Percentiles rank a stretch among this genome's conserved stretches.
Conservation (phyloP, 441 rosid species). For the Erodium chrysanthum region DNA sequence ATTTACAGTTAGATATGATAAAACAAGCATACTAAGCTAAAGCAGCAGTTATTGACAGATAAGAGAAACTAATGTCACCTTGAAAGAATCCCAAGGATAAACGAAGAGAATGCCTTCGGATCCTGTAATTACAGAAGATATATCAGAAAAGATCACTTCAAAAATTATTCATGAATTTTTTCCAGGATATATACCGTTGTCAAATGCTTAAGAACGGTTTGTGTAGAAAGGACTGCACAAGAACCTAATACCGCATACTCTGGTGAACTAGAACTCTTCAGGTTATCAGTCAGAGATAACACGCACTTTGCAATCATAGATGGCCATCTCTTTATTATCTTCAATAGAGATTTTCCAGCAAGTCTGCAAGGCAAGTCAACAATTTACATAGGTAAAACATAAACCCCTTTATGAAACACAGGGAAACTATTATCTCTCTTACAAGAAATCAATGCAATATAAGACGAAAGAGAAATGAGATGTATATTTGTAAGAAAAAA, state of each 20-base stretch:
- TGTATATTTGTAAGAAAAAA: conserved; percentile 1
- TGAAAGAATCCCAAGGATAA: conserved; percentile 83
- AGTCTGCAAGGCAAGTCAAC: conserved; percentile 49
- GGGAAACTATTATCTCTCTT: background rate
- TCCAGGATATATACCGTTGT: conserved; percentile 49
- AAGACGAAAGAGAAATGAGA: background rate
- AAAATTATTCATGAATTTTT: conserved; percentile 20
- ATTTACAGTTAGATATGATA: background rate
- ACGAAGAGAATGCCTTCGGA: conserved; percentile 64
- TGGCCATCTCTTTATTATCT: conserved; percentile 97
- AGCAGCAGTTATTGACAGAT: conserved; percentile 3
- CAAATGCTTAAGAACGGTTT: conserved; percentile 91
- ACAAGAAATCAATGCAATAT: background rate
- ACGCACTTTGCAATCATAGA: conserved; percentile 81
- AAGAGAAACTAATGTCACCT: conserved; percentile 41
- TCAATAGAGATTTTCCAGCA: conserved; percentile 90
- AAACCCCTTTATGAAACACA: background rate
- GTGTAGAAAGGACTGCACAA: conserved; percentile 84
- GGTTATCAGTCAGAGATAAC: conserved; percentile 55
- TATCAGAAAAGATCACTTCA: conserved; percentile 21
- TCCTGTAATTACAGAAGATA: conserved; percentile 53
- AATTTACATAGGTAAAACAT: conserved; percentile 18
- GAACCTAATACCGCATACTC: conserved; percentile 90
- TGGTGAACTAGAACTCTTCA: conserved; percentile 51
- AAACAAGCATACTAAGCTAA: conserved; percentile 16